Percentiles rank a stretch among this genome's conserved stretches.
These are phyloP conservation scores for Beauveria medogensis DNA, from an alignment of 2,329 filamentous ascomycete genomes.

Conservation along the genomic window DNA sequence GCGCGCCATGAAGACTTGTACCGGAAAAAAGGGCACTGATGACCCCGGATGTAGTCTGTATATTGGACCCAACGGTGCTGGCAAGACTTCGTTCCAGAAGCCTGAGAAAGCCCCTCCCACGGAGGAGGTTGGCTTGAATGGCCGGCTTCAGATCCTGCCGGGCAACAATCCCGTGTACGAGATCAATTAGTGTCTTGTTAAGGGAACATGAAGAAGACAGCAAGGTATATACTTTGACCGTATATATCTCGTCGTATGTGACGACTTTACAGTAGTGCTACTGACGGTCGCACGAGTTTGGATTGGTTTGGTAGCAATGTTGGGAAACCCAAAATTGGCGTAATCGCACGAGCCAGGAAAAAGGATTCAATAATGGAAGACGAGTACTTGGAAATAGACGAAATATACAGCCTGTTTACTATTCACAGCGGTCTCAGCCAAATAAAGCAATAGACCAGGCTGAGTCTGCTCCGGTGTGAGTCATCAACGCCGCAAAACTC, in stretches of 20 bases:
- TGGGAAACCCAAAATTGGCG: neutral
- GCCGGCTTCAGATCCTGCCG: slow-evolving; percentile 17
- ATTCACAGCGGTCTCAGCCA: neutral
- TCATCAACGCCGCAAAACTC: neutral
- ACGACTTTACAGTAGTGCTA: too few relatives aligned
- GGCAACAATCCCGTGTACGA: slow-evolving; percentile 20
- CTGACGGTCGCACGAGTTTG: too few relatives aligned
- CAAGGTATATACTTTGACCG: neutral
- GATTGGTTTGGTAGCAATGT: too few relatives aligned
- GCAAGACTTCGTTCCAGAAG: slow-evolving; percentile 11
- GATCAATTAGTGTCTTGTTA: neutral
- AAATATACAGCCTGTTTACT: neutral
- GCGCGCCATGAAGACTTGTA: slow-evolving; percentile 20
- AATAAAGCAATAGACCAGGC: neutral
- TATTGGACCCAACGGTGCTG: slow-evolving; percentile 18
- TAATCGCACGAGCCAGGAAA: too few relatives aligned
- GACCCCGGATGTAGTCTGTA: slow-evolving; percentile 18
- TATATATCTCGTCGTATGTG: neutral
- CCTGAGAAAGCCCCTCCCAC: slow-evolving; percentile 15
- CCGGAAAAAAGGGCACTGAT: slow-evolving; percentile 17
- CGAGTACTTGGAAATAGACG: neutral
- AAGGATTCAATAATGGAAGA: neutral
- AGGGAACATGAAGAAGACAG: too few relatives aligned
- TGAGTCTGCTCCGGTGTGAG: neutral
- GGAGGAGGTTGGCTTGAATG: slow-evolving; percentile 20